These are phyloP conservation scores for Fusarium caatingaense DNA, from an alignment of 2,329 filamentous ascomycete species.

Conservation along the genomic window DNA sequence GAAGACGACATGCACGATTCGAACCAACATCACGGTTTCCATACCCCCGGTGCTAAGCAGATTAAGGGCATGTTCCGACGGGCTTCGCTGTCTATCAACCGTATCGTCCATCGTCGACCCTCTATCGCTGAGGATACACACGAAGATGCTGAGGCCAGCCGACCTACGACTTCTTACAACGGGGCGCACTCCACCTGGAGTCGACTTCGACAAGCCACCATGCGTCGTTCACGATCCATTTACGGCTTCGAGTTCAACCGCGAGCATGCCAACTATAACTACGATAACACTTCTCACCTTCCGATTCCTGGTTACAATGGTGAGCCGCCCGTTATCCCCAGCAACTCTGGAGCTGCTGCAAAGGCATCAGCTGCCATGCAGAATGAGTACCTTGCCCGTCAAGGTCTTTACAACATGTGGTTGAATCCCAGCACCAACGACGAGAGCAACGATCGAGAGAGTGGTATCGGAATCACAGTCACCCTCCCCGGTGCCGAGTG, in stretches of 20 bases:
- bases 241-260: slow-evolving; percentile 55
- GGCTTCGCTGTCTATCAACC: slow-evolving; percentile 66
- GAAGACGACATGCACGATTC: slow-evolving; percentile 44
- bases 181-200: slow-evolving; percentile 59
- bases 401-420: slow-evolving; percentile 56
- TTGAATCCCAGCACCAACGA: slow-evolving; percentile 56
- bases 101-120: slow-evolving; percentile 62
- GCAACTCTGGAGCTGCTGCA: slow-evolving; percentile 69
- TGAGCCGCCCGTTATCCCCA: slow-evolving; percentile 70
- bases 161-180: slow-evolving; percentile 60
- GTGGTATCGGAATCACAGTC: slow-evolving; percentile 71
- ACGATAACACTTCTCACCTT: slow-evolving; percentile 48
- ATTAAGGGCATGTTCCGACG: slow-evolving; percentile 66
- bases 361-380: slow-evolving; percentile 71
- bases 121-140: slow-evolving; percentile 53
- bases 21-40: slow-evolving; percentile 43
- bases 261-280: slow-evolving; percentile 37
- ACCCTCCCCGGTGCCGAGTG: slow-evolving; percentile 55
- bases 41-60: slow-evolving; percentile 45
- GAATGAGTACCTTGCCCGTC: slow-evolving; percentile 60
- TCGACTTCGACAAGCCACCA: slow-evolving; percentile 63
- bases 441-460: slow-evolving; percentile 69
- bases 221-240: slow-evolving; percentile 60
- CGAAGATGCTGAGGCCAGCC: slow-evolving; percentile 31
- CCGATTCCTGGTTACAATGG: slow-evolving; percentile 62